Conservation (phyloP, 352 stramenopile genomes). For the Pseudoperonospora humuli region DNA sequence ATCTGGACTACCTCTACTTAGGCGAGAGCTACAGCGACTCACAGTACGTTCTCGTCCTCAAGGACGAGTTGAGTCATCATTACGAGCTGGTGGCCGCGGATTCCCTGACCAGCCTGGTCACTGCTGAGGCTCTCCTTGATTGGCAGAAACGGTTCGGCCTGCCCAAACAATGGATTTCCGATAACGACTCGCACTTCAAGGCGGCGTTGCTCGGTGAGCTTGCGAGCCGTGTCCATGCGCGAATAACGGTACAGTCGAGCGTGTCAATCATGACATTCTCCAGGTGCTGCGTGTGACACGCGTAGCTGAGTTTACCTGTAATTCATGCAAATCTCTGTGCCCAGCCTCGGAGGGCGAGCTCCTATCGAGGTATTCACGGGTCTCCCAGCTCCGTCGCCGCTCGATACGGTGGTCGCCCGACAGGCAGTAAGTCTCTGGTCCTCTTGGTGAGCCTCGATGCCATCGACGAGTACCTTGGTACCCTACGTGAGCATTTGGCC, state of each 20-base stretch:
- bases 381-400: no score
- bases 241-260: not conserved
- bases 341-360: not conserved
- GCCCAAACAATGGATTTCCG: not conserved
- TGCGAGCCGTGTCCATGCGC: not conserved
- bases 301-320: not conserved
- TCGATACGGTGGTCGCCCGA: no score
- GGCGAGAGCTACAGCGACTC: not conserved
- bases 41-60: not conserved
- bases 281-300: not conserved
- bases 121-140: not conserved
- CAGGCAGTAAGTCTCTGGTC: no score
- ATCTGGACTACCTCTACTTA: conserved; percentile 1
- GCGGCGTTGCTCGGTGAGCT: not conserved
- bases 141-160: conserved; percentile 2
- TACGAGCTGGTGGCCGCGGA: not conserved
- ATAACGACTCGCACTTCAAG: conserved; percentile 2
- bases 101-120: not conserved
- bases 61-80: not conserved
- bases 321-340: not conserved
- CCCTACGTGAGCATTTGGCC: no score
- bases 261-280: not conserved
- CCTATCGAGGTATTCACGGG: conserved; percentile 13
- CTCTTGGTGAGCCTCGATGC: no score
- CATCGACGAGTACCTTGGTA: no score